Evolutionary conservation across 495 filamentous ascomycete genomes (phyloP).

Genomic region (Daldinia decipiens): DNA sequence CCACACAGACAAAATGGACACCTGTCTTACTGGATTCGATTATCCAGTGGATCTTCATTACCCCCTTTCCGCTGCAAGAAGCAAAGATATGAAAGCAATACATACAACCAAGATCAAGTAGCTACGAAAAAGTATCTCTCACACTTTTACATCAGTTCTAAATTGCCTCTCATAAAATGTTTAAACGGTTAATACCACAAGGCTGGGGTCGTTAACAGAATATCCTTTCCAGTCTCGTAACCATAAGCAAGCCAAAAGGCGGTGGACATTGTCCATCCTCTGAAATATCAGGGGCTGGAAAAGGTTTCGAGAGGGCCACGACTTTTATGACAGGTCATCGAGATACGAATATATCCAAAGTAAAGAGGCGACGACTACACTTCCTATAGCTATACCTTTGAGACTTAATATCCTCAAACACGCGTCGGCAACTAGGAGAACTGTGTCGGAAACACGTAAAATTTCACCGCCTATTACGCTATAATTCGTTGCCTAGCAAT

Average conservation of each 20-base stretch:
- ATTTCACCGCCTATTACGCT: neutral
- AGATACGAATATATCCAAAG: neutral
- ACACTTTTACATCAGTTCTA: neutral
- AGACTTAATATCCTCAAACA: neutral
- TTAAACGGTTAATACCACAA: neutral
- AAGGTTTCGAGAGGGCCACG: neutral
- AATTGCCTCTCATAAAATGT: neutral
- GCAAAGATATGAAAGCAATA: neutral
- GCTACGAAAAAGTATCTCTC: neutral
- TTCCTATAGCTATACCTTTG: neutral
- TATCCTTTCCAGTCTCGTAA: neutral
- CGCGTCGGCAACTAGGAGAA: neutral
- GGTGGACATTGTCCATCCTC: neutral
- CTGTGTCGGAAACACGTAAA: neutral
- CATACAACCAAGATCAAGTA: neutral
- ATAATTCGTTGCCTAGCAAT: neutral
- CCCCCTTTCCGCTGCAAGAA: conserved; percentile 18
- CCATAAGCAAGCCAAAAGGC: neutral
- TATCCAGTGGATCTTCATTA: conserved; percentile 33
- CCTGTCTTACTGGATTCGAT: conserved; percentile 36
- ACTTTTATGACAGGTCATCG: neutral
- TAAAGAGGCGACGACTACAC: neutral
- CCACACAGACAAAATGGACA: conserved; percentile 41
- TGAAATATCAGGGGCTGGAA: neutral
- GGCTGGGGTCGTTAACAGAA: neutral